These are phyloP conservation scores for Fusarium tanahbumbuense DNA, from an alignment of 2,329 filamentous ascomycete species.

Conservation along the genomic window DNA sequence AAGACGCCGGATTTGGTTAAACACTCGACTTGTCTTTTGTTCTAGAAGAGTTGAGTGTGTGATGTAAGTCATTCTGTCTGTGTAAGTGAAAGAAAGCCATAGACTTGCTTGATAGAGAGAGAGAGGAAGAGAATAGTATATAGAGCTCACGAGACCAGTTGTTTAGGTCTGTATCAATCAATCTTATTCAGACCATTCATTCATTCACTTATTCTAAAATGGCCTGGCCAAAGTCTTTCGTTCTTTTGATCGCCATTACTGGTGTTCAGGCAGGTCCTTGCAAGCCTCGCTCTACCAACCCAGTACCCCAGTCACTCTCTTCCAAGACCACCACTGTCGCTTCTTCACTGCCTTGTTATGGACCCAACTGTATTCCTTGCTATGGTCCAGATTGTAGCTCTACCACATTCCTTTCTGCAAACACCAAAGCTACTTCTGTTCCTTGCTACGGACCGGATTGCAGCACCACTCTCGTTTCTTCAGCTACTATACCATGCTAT, in stretches of 20 bases:
- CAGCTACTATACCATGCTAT: neutral
- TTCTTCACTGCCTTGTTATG: neutral
- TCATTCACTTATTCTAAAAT: slow-evolving; percentile 24
- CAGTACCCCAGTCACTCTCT: slow-evolving; percentile 15
- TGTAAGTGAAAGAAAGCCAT: neutral
- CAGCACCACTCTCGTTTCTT: neutral
- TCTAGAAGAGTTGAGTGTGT: slow-evolving; percentile 18
- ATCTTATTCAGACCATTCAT: slow-evolving; percentile 11
- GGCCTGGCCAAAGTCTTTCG: slow-evolving; percentile 30
- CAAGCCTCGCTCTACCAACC: slow-evolving; percentile 33
- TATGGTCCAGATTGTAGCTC: neutral
- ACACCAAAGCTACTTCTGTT: neutral
- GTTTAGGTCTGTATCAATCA: neutral
- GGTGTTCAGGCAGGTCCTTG: slow-evolving; percentile 24
- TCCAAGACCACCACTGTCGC: neutral
- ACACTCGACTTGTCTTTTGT: slow-evolving; percentile 3
- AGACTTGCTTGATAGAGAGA: neutral
- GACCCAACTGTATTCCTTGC: neutral
- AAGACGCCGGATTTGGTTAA: slow-evolving; percentile 30
- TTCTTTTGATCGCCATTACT: slow-evolving; percentile 27
- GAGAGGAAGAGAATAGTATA: neutral
- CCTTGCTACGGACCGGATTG: neutral
- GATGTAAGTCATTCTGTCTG: slow-evolving; percentile 7
- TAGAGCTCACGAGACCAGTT: neutral
- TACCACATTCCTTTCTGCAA: neutral